Evolutionary conservation across 805 yeast species (phyloP).

Genomic region (Kluyveromyces siamensis): DNA sequence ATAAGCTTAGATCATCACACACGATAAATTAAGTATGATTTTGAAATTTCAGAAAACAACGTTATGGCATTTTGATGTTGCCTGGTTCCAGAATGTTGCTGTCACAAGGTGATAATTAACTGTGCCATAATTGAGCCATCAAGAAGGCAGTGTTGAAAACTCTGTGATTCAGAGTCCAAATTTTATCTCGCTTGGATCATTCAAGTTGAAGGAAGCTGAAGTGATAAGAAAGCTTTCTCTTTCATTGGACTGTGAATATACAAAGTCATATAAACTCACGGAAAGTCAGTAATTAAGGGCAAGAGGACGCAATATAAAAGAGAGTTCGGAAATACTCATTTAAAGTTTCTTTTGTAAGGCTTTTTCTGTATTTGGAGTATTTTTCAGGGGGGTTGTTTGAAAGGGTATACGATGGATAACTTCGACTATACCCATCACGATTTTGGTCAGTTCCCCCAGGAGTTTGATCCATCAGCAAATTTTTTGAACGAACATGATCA

Average conservation of each 20-base stretch:
- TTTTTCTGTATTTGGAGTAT: background rate
- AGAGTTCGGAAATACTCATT: background rate
- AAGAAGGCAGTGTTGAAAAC: background rate
- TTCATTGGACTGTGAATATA: background rate
- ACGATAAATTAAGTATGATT: background rate
- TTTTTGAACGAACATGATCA: background rate
- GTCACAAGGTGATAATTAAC: background rate
- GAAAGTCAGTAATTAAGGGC: background rate
- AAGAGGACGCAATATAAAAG: background rate
- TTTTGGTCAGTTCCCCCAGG: background rate
- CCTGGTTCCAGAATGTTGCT: background rate
- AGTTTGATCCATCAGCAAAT: background rate
- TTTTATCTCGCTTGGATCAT: background rate
- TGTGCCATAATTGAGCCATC: background rate
- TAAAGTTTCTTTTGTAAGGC: background rate
- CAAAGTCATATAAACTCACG: background rate
- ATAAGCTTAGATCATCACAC: background rate
- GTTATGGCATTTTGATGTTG: background rate
- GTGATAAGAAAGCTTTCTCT: background rate
- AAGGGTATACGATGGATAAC: background rate
- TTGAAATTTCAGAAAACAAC: background rate
- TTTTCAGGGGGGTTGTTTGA: no score
- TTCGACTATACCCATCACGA: conserved; percentile 1
- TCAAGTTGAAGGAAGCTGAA: background rate
- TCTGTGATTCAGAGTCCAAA: background rate